Conservation (phyloP, 306 rosid species). For the Adenanthera pavonina region DNA sequence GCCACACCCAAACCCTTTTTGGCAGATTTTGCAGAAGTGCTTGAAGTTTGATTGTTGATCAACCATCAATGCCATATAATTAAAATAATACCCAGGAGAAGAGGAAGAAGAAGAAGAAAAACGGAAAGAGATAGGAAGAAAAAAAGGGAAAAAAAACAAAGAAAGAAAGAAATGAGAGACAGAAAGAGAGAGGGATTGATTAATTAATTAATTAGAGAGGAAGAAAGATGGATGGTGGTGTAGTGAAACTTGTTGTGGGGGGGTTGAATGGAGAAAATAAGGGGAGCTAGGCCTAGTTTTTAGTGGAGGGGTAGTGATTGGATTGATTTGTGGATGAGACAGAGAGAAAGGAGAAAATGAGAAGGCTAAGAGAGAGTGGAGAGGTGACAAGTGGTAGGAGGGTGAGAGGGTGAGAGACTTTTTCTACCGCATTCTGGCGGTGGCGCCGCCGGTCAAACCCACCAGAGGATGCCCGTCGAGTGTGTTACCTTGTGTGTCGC, state of each 20-base stretch:
- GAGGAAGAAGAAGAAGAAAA: not conserved
- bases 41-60: slow-evolving; percentile 73
- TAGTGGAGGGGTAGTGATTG: slow-evolving; percentile 63
- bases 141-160: no score
- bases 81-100: not conserved
- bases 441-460: slow-evolving; percentile 64
- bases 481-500: slow-evolving; percentile 15
- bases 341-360: slow-evolving; percentile 35
- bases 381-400: slow-evolving; percentile 76
- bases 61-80: slow-evolving; percentile 72
- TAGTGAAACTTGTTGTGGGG: slow-evolving; percentile 57
- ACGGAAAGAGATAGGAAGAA: not conserved
- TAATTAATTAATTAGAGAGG: no score
- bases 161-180: not conserved
- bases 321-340: slow-evolving; percentile 59
- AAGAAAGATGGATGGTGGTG: no score
- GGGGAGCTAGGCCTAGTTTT: slow-evolving; percentile 72
- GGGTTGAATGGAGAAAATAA: slow-evolving; percentile 53
- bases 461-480: slow-evolving; percentile 43
- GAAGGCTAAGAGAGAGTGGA: slow-evolving; percentile 38
- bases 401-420: slow-evolving; percentile 60
- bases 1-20: slow-evolving; percentile 90
- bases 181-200: no score
- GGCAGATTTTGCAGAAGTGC: slow-evolving; percentile 90
- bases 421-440: slow-evolving; percentile 64